Percentiles rank a stretch among this genome's conserved stretches.
Conservation (phyloP, 2,329 filamentous ascomycete genomes). For the Ramularia endophylla region DNA sequence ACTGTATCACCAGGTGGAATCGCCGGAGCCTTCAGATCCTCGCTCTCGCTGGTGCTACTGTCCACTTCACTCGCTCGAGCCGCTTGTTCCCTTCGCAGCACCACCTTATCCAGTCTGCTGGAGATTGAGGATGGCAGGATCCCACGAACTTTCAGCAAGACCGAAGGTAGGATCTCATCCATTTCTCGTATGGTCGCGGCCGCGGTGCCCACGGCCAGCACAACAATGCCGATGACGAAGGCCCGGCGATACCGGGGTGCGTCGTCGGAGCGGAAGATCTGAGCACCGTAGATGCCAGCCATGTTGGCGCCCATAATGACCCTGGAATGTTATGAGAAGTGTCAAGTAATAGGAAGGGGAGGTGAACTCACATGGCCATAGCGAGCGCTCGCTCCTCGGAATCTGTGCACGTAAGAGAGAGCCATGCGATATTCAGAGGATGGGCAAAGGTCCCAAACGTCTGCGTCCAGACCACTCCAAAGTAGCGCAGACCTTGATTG, state of each 20-base stretch:
- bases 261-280: slow-evolving; percentile 53
- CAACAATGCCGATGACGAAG: slow-evolving; percentile 43
- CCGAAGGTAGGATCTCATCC: slow-evolving; percentile 39
- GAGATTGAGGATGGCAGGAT: too few species aligned
- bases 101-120: too few species aligned
- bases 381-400: slow-evolving; percentile 54
- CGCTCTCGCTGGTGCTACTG: too few species aligned
- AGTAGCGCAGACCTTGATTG: slow-evolving; percentile 43
- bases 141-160: too few species aligned
- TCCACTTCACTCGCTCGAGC: too few species aligned
- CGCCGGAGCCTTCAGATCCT: too few species aligned
- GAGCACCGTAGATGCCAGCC: slow-evolving; percentile 55
- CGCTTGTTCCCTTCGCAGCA: too few species aligned
- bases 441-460: slow-evolving; percentile 51
- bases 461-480: slow-evolving; percentile 53
- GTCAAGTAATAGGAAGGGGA: background rate
- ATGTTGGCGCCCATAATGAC: slow-evolving; percentile 59
- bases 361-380: slow-evolving; percentile 48
- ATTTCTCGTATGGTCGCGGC: slow-evolving; percentile 40
- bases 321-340: too few species aligned
- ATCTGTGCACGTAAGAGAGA: slow-evolving; percentile 51
- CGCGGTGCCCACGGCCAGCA: slow-evolving; percentile 40
- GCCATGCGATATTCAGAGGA: slow-evolving; percentile 56
- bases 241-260: slow-evolving; percentile 47
- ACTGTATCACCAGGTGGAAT: too few species aligned